A percentile compares a stretch with the other conserved stretches of the same genome.
These are phyloP conservation scores for Nothopassalora personata DNA, from an alignment of 2,329 filamentous ascomycete species.

Conservation along the genomic window DNA sequence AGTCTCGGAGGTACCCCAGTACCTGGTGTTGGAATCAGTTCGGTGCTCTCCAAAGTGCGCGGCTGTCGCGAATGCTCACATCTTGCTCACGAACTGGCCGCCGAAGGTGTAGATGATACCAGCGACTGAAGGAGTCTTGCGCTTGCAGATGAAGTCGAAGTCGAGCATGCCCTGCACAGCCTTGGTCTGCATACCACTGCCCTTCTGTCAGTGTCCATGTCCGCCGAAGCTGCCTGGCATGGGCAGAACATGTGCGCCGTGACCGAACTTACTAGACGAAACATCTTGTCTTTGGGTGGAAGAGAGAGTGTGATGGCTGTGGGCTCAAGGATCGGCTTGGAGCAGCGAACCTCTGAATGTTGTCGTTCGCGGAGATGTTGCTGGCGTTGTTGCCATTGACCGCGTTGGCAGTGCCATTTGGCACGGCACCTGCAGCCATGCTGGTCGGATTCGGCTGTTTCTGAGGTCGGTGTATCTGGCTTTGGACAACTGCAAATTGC, in stretches of 20 bases:
- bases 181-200: constrained; percentile 85
- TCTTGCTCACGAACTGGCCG: constrained; percentile 99
- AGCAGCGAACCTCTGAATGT: constrained; percentile 92
- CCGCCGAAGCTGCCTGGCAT: neutral
- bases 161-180: constrained; percentile 66
- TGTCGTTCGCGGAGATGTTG: constrained; percentile 79
- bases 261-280: constrained; percentile 79
- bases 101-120: constrained; percentile 99
- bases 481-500: constrained; percentile 1
- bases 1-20: constrained; percentile 99
- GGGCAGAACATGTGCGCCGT: neutral
- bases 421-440: constrained; percentile 41
- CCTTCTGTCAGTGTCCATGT: constrained; percentile 26
- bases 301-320: constrained; percentile 80
- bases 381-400: constrained; percentile 27
- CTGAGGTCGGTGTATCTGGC: neutral
- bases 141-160: constrained; percentile 99
- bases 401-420: constrained; percentile 29
- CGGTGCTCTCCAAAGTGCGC: neutral
- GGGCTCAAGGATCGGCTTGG: constrained; percentile 90
- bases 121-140: constrained; percentile 88
- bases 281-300: constrained; percentile 99
- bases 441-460: constrained; percentile 26
- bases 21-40: constrained; percentile 43
- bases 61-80: constrained; percentile 48